Percentiles rank a stretch among this genome's conserved stretches.
Conservation (phyloP, 345 rosid genomes). For the Sonneratia caseolaris region DNA sequence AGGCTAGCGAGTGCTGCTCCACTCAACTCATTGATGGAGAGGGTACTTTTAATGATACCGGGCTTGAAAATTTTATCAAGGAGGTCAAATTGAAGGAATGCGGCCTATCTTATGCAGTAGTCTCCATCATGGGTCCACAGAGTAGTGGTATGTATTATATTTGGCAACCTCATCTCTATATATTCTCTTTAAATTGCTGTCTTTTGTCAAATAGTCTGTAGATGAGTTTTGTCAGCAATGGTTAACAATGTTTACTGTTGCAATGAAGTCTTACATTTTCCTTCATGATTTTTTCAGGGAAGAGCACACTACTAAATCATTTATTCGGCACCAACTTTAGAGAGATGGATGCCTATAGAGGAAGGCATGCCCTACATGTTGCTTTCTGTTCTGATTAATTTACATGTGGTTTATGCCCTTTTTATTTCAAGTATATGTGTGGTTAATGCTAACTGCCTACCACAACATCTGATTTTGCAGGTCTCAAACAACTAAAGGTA, state of each 20-base stretch:
- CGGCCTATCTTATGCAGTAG: slow-evolving; percentile 90
- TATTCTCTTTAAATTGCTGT: not conserved
- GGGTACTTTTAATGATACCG: slow-evolving; percentile 58
- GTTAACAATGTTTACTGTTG: not conserved
- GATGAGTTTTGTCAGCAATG: slow-evolving; percentile 7
- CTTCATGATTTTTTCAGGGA: slow-evolving; percentile 50
- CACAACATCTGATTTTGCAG: slow-evolving; percentile 29
- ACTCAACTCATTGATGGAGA: slow-evolving; percentile 95
- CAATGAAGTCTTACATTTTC: slow-evolving; percentile 9
- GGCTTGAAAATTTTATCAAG: slow-evolving; percentile 66
- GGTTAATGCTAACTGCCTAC: slow-evolving; percentile 9
- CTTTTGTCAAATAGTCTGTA: not conserved
- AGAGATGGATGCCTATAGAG: slow-evolving; percentile 98
- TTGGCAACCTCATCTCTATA: not conserved
- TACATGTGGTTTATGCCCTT: not conserved
- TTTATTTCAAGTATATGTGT: not conserved
- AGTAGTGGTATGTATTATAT: slow-evolving; percentile 72
- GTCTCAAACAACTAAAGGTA: slow-evolving; percentile 92
- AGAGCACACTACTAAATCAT: slow-evolving; percentile 89
- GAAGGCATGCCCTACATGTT: slow-evolving; percentile 48
- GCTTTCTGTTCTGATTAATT: slow-evolving; percentile 3
- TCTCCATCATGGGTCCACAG: slow-evolving; percentile 99
- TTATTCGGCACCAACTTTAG: slow-evolving; percentile 85
- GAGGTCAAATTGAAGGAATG: slow-evolving; percentile 67
- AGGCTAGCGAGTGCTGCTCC: slow-evolving; percentile 43